Evolutionary conservation across 2,329 filamentous ascomycete genomes (phyloP).

Genomic region (Colletotrichum neosansevieriae): DNA sequence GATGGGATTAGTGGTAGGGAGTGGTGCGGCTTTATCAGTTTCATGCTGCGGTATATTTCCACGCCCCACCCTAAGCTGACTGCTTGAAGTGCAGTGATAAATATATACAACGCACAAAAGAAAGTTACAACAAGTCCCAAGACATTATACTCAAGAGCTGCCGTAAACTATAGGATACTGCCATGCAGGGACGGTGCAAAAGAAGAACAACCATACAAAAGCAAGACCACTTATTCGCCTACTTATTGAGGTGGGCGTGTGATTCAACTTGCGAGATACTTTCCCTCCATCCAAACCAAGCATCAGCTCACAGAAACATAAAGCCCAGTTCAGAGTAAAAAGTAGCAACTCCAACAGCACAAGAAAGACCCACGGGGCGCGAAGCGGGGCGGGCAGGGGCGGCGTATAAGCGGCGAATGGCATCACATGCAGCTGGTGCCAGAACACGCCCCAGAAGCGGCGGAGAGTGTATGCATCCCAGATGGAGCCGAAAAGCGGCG

Average conservation of each 20-base stretch:
- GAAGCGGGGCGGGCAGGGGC: not conserved
- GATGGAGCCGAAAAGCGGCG: conserved; percentile 16
- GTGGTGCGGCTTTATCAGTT: too few species aligned
- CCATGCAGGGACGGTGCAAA: conserved; percentile 13
- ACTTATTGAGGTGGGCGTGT: not conserved
- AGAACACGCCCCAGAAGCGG: conserved; percentile 19
- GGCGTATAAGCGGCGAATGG: not conserved
- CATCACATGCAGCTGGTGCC: conserved; percentile 9
- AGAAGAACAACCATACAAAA: conserved; percentile 12
- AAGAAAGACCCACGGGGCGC: conserved; percentile 12
- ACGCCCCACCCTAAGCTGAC: too few species aligned
- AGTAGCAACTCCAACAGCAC: not conserved
- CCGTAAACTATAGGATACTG: not conserved
- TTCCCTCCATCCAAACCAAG: not conserved
- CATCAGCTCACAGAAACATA: not conserved
- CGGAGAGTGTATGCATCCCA: conserved; percentile 9
- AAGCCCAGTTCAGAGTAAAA: not conserved
- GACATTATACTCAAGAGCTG: too few species aligned
- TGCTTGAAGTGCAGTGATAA: too few species aligned
- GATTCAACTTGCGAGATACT: not conserved
- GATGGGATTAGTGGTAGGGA: too few species aligned
- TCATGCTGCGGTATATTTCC: too few species aligned
- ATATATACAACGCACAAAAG: too few species aligned
- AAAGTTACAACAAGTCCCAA: too few species aligned
- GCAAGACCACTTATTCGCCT: conserved; percentile 1